Conservation (phyloP, 2,329 filamentous ascomycete genomes). For the Phialophora tarda region DNA sequence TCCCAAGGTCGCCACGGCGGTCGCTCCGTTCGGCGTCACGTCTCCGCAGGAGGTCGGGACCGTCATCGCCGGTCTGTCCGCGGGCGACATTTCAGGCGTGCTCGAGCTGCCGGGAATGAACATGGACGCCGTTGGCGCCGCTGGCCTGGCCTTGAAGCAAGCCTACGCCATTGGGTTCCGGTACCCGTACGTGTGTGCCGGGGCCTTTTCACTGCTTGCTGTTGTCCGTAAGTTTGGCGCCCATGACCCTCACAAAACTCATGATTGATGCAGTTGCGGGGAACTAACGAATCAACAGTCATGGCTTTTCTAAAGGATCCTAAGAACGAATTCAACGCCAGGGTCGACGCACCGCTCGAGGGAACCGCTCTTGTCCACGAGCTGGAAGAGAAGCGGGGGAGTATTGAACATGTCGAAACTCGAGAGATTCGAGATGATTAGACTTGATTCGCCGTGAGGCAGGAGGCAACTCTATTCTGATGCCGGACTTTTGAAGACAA, state of each 20-base stretch:
- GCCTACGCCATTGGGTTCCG: conserved; percentile 24
- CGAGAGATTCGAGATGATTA: background rate
- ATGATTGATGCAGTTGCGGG: too few species aligned
- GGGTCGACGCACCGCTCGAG: conserved; percentile 20
- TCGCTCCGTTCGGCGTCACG: conserved; percentile 27
- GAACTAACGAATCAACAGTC: conserved; percentile 12
- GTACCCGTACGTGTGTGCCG: conserved; percentile 11
- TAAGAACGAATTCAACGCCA: conserved; percentile 16
- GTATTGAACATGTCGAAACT: conserved; percentile 3
- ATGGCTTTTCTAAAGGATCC: conserved; percentile 12
- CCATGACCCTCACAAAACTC: too few species aligned
- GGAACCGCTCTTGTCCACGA: background rate
- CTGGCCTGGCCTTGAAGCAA: conserved; percentile 19
- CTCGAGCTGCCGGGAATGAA: conserved; percentile 24
- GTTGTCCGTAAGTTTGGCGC: conserved; percentile 8
- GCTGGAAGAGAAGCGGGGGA: background rate
- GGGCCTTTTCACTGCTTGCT: conserved; percentile 10
- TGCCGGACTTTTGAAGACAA: too few species aligned
- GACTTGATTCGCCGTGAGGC: background rate
- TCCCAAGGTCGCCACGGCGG: conserved; percentile 26
- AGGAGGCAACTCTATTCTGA: too few species aligned
- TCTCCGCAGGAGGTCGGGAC: conserved; percentile 9
- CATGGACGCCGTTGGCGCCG: conserved; percentile 23
- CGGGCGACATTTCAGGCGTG: conserved; percentile 9
- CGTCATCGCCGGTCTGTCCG: conserved; percentile 22